phyloP scores from a whole-genome alignment of 2,329 filamentous ascomycete genomes.

The Ophiostoma ips region DNA sequence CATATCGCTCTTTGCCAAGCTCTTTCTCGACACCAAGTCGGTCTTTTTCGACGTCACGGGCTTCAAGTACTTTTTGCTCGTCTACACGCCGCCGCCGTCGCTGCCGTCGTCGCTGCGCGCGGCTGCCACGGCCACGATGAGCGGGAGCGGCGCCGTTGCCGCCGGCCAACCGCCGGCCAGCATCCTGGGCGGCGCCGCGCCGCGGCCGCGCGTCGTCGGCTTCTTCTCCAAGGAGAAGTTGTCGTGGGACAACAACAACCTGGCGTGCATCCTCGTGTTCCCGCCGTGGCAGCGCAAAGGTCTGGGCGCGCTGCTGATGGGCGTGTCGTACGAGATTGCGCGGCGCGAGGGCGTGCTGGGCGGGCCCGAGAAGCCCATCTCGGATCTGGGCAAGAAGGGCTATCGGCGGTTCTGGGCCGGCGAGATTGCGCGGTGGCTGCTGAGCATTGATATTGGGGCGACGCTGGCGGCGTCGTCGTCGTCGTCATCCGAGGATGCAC shows the following conservation, averaged over 20 bases:
- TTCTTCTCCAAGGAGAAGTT: slow-evolving; percentile 99
- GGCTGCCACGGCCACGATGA: slow-evolving; percentile 1
- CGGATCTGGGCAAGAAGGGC: slow-evolving; percentile 66
- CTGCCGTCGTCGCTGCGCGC: slow-evolving; percentile 5
- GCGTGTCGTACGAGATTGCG: slow-evolving; percentile 83
- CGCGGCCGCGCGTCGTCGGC: slow-evolving; percentile 48
- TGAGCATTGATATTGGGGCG: slow-evolving; percentile 24
- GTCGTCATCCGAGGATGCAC: too few species aligned
- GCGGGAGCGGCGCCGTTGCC: neutral
- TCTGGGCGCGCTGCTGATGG: slow-evolving; percentile 79
- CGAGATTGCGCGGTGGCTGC: slow-evolving; percentile 61
- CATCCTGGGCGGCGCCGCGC: slow-evolving; percentile 4
- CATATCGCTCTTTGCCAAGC: slow-evolving; percentile 86
- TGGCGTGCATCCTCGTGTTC: slow-evolving; percentile 91
- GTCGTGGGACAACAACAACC: slow-evolving; percentile 96
- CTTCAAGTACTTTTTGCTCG: slow-evolving; percentile 89
- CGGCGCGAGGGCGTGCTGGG: slow-evolving; percentile 70
- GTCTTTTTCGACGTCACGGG: slow-evolving; percentile 94
- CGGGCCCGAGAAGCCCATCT: slow-evolving; percentile 87
- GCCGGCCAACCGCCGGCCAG: neutral
- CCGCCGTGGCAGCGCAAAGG: slow-evolving; percentile 91
- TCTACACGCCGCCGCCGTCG: slow-evolving; percentile 46
- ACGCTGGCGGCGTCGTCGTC: slow-evolving; percentile 23
- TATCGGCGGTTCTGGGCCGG: slow-evolving; percentile 80
- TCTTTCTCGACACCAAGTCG: slow-evolving; percentile 96